Percentiles rank a stretch among this genome's conserved stretches.
These are phyloP conservation scores for Odonthalia washingtoniensis DNA, from an alignment of 31 red algal genomes.

Conservation along the genomic window DNA sequence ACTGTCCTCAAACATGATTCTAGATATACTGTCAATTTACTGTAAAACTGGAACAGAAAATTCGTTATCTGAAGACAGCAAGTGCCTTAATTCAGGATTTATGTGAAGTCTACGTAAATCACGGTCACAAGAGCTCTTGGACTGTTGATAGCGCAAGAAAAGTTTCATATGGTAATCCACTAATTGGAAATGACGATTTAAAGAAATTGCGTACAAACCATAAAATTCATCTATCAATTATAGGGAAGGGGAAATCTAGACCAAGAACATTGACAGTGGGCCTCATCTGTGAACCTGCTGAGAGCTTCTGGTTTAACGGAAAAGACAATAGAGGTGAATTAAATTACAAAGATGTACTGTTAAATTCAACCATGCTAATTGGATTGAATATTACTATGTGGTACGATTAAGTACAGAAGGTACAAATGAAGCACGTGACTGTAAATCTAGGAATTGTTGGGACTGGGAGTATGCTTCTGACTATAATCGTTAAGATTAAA, in stretches of 20 bases:
- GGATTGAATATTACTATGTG: constrained; percentile 45
- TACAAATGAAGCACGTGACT: constrained; percentile 16
- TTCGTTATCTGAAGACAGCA: constrained; percentile 27
- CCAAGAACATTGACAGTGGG: constrained; percentile 1
- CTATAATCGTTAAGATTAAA: constrained; percentile 16
- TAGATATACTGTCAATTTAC: constrained; percentile 22
- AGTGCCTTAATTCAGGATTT: constrained; percentile 33
- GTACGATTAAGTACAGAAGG: constrained; percentile 47
- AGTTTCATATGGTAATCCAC: neutral
- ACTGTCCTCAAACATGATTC: neutral
- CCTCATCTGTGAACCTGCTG: constrained; percentile 13
- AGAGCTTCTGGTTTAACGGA: constrained; percentile 40
- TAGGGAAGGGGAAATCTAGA: neutral
- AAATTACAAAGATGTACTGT: constrained; percentile 31
- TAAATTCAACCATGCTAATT: constrained; percentile 46
- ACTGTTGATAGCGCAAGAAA: neutral
- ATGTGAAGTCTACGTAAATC: constrained; percentile 4
- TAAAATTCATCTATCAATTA: neutral
- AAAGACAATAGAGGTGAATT: neutral
- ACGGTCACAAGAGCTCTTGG: neutral
- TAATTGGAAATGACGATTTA: neutral
- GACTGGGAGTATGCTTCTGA: neutral
- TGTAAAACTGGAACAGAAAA: constrained; percentile 27
- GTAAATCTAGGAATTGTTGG: neutral
- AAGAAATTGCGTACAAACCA: constrained; percentile 11